Evolutionary conservation across 2,329 filamentous ascomycete genomes (phyloP).

Genomic region (Paracamarosporium sp.): DNA sequence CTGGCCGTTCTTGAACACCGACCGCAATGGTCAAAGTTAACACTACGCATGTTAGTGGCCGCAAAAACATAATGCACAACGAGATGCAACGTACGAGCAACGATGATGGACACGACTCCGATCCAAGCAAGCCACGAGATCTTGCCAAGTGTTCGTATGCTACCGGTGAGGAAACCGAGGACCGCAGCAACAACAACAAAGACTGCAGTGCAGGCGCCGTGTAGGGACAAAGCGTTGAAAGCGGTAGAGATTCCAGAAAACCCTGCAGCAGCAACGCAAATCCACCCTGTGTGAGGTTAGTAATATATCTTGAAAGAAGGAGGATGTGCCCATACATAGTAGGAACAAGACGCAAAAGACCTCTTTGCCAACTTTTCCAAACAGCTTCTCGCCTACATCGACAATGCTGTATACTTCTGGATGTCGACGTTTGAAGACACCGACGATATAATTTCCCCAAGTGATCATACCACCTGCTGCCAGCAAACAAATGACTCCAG

Average conservation of each 20-base stretch:
- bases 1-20: constrained; percentile 22
- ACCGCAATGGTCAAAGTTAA: constrained; percentile 24
- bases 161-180: constrained; percentile 26
- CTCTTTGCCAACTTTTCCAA: constrained; percentile 59
- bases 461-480: constrained; percentile 51
- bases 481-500: constrained; percentile 54
- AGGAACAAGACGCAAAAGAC: constrained; percentile 45
- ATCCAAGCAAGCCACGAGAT: constrained; percentile 21
- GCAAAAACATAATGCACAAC: background rate
- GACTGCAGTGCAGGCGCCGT: constrained; percentile 32
- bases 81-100: background rate
- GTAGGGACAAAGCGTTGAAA: constrained; percentile 58
- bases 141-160: constrained; percentile 11
- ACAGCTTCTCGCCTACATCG: constrained; percentile 60
- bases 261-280: constrained; percentile 19
- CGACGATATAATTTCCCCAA: constrained; percentile 57
- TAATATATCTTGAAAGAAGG: constrained; percentile 46
- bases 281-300: constrained; percentile 37
- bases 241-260: constrained; percentile 12
- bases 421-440: constrained; percentile 59
- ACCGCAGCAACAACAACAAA: constrained; percentile 25
- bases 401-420: constrained; percentile 64
- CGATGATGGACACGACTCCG: constrained; percentile 3
- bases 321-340: constrained; percentile 36
- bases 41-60: constrained; percentile 14